Conservation (phyloP, 345 rosid species). For the Ailanthus altissimus region DNA sequence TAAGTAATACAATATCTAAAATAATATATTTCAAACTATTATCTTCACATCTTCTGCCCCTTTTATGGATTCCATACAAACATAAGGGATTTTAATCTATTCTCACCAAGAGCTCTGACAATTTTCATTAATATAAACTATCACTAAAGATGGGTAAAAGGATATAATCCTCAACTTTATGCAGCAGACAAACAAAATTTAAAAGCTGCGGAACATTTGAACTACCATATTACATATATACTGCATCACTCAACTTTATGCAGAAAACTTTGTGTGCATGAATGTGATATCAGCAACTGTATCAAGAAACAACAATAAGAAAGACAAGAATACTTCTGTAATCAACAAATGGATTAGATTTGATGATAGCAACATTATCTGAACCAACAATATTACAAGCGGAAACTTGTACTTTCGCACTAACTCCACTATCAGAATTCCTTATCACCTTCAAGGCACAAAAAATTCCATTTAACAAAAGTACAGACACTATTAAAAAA, state of each 20-base stretch:
- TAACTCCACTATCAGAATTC: slow-evolving; percentile 7
- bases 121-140: neutral
- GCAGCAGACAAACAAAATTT: neutral
- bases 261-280: neutral
- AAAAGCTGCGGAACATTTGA: neutral
- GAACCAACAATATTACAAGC: neutral
- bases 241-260: neutral
- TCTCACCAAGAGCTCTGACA: neutral
- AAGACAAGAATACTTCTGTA: neutral
- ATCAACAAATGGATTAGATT: neutral
- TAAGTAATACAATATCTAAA: neutral
- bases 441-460: slow-evolving; percentile 1
- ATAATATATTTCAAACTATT: neutral
- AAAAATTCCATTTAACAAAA: slow-evolving; percentile 11
- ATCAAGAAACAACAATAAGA: neutral
- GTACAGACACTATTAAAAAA: slow-evolving; percentile 24
- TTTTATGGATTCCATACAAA: neutral
- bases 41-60: neutral
- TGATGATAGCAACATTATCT: neutral
- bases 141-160: neutral
- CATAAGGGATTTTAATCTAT: neutral
- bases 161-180: neutral
- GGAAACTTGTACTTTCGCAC: slow-evolving; percentile 3
- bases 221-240: neutral
- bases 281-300: neutral